Evolutionary conservation across 2,329 filamentous ascomycete genomes (phyloP).

Genomic region (Dactylellina leptospora): DNA sequence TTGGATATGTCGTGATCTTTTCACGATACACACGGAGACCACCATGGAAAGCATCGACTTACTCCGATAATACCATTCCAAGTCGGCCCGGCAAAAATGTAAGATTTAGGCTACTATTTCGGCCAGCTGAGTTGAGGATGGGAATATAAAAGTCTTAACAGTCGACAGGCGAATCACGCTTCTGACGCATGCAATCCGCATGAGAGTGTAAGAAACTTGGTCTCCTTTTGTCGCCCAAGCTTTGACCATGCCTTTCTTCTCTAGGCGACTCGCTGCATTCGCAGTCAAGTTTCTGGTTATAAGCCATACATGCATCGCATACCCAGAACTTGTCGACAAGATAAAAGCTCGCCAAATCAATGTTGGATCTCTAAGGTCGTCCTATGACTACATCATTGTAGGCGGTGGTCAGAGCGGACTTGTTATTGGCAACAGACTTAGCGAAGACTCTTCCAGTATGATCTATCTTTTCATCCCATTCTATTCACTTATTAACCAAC

Average conservation of each 20-base stretch:
- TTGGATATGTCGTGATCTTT: too few relatives aligned
- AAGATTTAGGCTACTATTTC: too few relatives aligned
- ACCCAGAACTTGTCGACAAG: slow-evolving; percentile 42
- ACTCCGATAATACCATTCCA: too few relatives aligned
- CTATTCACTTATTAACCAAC: background rate
- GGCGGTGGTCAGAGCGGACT: slow-evolving; percentile 57
- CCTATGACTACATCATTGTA: slow-evolving; percentile 57
- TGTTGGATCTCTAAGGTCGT: slow-evolving; percentile 26
- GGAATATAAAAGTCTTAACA: too few relatives aligned
- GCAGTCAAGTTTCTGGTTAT: slow-evolving; percentile 13
- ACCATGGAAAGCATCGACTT: too few relatives aligned
- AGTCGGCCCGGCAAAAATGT: too few relatives aligned
- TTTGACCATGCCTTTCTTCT: slow-evolving; percentile 9
- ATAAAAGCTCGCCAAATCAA: slow-evolving; percentile 44
- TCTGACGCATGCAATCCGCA: too few relatives aligned
- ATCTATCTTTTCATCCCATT: background rate
- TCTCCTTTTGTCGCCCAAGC: too few relatives aligned
- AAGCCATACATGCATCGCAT: slow-evolving; percentile 17
- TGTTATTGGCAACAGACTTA: slow-evolving; percentile 57
- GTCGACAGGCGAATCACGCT: too few relatives aligned
- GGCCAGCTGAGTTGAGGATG: too few relatives aligned
- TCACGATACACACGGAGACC: too few relatives aligned
- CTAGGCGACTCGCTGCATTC: background rate
- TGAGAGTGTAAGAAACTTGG: too few relatives aligned
- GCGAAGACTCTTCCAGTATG: slow-evolving; percentile 56